Conservation (phyloP, 306 rosid species). For the Cicer chorassanicum region DNA sequence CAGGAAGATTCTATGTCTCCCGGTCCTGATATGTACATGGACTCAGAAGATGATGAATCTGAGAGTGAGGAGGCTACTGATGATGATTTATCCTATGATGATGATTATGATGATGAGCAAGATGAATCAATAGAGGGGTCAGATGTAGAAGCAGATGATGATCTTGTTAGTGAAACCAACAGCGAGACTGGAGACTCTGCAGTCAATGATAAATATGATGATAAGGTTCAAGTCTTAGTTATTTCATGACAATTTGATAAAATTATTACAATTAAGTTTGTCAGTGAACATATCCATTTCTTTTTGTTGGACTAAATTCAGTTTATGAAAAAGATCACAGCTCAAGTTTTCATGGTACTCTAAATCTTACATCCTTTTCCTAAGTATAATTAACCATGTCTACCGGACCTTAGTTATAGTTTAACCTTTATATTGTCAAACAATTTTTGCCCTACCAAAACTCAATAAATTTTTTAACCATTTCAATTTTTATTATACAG, state of each 20-base stretch:
- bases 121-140: slow-evolving; percentile 58
- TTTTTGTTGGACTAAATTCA: slow-evolving; percentile 34
- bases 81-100: slow-evolving; percentile 76
- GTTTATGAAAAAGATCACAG: slow-evolving; percentile 22
- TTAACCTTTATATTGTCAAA: slow-evolving; percentile 38
- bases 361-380: slow-evolving; percentile 42
- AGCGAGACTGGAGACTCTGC: slow-evolving; percentile 58
- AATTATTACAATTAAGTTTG: slow-evolving; percentile 24
- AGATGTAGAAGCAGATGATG: slow-evolving; percentile 63
- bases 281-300: slow-evolving; percentile 31
- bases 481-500: neutral
- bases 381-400: slow-evolving; percentile 23
- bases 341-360: slow-evolving; percentile 8
- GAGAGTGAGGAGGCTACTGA: slow-evolving; percentile 81
- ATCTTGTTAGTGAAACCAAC: slow-evolving; percentile 55
- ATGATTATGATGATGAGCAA: slow-evolving; percentile 57
- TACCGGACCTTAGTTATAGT: slow-evolving; percentile 22
- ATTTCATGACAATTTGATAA: slow-evolving; percentile 38
- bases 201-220: slow-evolving; percentile 44
- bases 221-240: slow-evolving; percentile 59
- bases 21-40: slow-evolving; percentile 67
- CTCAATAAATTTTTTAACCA: slow-evolving; percentile 2
- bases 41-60: slow-evolving; percentile 74
- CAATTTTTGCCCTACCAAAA: slow-evolving; percentile 24
- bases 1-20: slow-evolving; percentile 73